A percentile compares a stretch with the other conserved stretches of the same genome.
Conservation (phyloP, 805 yeast species). For the Kockiozyma suomiensis region DNA sequence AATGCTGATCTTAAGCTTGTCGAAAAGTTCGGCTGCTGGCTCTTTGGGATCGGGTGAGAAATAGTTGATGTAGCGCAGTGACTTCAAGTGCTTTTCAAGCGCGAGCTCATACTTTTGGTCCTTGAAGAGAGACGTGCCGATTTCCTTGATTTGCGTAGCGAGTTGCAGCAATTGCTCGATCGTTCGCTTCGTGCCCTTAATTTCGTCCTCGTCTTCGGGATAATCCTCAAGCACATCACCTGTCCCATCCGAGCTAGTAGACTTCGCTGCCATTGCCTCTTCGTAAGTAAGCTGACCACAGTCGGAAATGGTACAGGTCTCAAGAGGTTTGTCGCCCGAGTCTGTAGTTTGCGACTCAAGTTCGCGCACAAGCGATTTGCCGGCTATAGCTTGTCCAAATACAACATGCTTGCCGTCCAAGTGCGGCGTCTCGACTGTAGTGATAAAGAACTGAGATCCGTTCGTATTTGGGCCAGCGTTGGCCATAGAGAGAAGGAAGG, state of each 20-base stretch:
- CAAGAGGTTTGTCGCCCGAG: conserved; percentile 67
- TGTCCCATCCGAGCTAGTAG: conserved; percentile 62
- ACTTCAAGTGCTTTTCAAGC: conserved; percentile 68
- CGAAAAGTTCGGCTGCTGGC: conserved; percentile 22
- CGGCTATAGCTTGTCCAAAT: conserved; percentile 76
- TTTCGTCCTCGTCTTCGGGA: conserved; percentile 68
- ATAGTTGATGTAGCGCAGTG: conserved; percentile 67
- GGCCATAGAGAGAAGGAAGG: conserved; percentile 93
- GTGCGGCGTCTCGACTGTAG: conserved; percentile 92
- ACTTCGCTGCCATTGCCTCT: conserved; percentile 44
- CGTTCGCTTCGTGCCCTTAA: conserved; percentile 52
- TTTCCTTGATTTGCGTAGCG: conserved; percentile 63
- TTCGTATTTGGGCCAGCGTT: conserved; percentile 95
- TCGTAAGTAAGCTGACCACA: conserved; percentile 75
- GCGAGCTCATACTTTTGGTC: conserved; percentile 61
- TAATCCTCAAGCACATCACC: conserved; percentile 81
- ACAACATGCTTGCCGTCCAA: conserved; percentile 95
- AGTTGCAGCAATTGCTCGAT: conserved; percentile 70
- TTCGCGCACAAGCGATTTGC: conserved; percentile 48
- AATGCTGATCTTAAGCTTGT: conserved; percentile 58
- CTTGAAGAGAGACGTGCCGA: conserved; percentile 80
- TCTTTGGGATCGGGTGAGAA: conserved; percentile 65
- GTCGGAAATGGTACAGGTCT: conserved; percentile 69
- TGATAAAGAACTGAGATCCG: conserved; percentile 93
- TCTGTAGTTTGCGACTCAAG: conserved; percentile 74